Percentiles rank a stretch among this genome's conserved stretches.
phyloP scores from a whole-genome alignment of 2,329 filamentous ascomycete genomes.

The Dothiorella sarmentorum region DNA sequence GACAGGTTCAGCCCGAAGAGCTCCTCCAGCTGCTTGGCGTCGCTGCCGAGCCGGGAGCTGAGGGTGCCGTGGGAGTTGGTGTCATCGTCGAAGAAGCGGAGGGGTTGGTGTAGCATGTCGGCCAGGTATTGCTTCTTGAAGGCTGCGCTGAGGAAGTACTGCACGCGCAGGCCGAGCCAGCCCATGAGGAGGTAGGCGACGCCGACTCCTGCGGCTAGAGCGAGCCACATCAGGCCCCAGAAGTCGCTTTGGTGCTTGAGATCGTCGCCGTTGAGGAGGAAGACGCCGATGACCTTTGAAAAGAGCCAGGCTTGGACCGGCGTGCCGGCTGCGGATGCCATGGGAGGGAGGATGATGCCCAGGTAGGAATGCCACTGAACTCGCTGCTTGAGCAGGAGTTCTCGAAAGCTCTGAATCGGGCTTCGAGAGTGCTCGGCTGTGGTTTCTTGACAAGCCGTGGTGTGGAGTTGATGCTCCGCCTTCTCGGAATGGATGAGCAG shows the following conservation, averaged over 20 bases:
- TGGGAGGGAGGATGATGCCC: not conserved
- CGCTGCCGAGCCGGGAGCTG: constrained; percentile 78
- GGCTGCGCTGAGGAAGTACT: not conserved
- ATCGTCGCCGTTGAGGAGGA: not conserved
- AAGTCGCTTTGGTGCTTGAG: not conserved
- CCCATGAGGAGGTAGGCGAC: not conserved
- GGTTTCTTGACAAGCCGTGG: not conserved
- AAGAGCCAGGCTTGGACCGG: constrained; percentile 3
- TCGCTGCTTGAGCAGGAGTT: not conserved
- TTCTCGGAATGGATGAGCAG: not conserved
- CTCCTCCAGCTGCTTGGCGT: constrained; percentile 80
- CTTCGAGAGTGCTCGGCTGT: not conserved
- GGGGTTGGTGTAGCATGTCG: constrained; percentile 66
- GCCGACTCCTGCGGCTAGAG: not conserved
- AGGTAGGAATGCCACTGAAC: not conserved
- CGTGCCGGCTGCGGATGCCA: not conserved
- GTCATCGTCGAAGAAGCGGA: constrained; percentile 79
- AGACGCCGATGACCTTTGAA: not conserved
- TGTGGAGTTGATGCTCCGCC: too few species aligned
- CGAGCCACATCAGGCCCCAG: not conserved
- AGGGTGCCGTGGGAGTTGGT: constrained; percentile 83
- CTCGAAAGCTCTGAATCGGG: not conserved
- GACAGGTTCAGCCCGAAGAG: constrained; percentile 80
- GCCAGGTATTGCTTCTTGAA: not conserved
- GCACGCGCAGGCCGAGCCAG: not conserved